These are phyloP conservation scores for Lactifluus subvellereus DNA, from an alignment of 768 basidiomycete genomes.

Conservation along the genomic window DNA sequence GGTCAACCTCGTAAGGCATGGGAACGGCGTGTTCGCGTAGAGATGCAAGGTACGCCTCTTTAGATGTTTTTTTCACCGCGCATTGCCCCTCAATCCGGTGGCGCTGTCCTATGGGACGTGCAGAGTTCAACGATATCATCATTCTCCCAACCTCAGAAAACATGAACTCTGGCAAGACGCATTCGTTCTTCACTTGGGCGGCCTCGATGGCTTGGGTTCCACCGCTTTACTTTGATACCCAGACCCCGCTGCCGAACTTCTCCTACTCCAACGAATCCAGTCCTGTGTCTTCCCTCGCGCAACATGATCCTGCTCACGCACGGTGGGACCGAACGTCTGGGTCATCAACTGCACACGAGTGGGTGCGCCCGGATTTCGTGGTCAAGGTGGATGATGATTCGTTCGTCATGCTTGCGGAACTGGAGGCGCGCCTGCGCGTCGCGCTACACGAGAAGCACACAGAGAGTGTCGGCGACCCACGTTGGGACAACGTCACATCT, in stretches of 20 bases:
- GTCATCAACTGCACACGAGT: constrained; percentile 44
- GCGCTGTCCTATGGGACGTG: neutral
- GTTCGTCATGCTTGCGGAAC: constrained; percentile 90
- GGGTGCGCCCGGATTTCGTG: constrained; percentile 88
- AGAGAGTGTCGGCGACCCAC: neutral
- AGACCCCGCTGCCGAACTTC: constrained; percentile 42
- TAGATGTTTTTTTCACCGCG: neutral
- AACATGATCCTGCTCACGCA: constrained; percentile 62
- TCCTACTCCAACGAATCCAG: constrained; percentile 61
- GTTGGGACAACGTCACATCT: neutral
- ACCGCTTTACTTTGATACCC: constrained; percentile 53
- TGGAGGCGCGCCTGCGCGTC: constrained; percentile 82
- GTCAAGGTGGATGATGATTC: constrained; percentile 95
- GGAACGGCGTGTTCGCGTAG: constrained; percentile 73
- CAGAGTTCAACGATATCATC: constrained; percentile 83
- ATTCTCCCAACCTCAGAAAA: constrained; percentile 83
- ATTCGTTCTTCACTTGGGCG: constrained; percentile 92
- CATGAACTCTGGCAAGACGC: constrained; percentile 93
- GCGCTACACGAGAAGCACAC: constrained; percentile 47
- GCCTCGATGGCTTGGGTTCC: constrained; percentile 88
- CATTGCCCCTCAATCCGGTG: constrained; percentile 1
- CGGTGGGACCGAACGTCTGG: constrained; percentile 44
- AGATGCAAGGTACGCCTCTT: constrained; percentile 76
- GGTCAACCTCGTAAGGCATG: constrained; percentile 77
- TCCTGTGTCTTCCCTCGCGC: constrained; percentile 55